Conservation (phyloP, 2,329 filamentous ascomycete genomes). For the Trichoderma cornu-damae region DNA sequence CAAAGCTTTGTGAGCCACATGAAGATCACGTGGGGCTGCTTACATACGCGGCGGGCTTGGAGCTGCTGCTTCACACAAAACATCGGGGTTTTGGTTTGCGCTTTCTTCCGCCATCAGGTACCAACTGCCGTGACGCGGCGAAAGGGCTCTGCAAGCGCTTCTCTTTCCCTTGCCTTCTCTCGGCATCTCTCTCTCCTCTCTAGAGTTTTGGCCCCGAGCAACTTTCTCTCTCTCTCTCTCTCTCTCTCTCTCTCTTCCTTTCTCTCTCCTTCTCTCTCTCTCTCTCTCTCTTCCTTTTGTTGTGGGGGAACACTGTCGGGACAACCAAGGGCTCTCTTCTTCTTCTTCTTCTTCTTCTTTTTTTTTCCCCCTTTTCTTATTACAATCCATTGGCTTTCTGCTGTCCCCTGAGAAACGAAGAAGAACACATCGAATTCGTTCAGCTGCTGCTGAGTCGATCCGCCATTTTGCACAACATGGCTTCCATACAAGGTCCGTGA, state of each 20-base stretch:
- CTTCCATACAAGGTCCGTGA: conserved; percentile 49
- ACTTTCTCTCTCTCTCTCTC: neutral
- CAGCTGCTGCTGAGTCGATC: conserved; percentile 6
- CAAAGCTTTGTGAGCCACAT: too few species aligned
- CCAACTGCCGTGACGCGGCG: neutral
- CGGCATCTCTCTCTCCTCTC: too few species aligned
- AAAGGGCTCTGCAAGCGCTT: too few species aligned
- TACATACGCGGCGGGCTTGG: too few species aligned
- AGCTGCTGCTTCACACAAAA: too few species aligned
- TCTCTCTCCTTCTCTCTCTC: neutral
- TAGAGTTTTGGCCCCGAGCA: too few species aligned
- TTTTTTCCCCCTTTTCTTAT: neutral
- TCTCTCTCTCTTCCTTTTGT: neutral
- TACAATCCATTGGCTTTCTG: neutral
- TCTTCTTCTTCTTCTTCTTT: too few species aligned
- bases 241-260: conserved; percentile 2
- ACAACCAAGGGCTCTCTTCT: too few species aligned
- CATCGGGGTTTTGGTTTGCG: too few species aligned
- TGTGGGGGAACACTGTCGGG: too few species aligned
- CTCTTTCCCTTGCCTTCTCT: too few species aligned
- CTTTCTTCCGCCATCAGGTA: neutral
- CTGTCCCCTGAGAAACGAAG: neutral
- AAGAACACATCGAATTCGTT: neutral
- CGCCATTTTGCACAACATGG: conserved; percentile 37
- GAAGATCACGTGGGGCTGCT: too few species aligned